A percentile compares a stretch with the other conserved stretches of the same genome.
Conservation (phyloP, 2,329 filamentous ascomycete genomes). For the Thielaviopsis euricoi region DNA sequence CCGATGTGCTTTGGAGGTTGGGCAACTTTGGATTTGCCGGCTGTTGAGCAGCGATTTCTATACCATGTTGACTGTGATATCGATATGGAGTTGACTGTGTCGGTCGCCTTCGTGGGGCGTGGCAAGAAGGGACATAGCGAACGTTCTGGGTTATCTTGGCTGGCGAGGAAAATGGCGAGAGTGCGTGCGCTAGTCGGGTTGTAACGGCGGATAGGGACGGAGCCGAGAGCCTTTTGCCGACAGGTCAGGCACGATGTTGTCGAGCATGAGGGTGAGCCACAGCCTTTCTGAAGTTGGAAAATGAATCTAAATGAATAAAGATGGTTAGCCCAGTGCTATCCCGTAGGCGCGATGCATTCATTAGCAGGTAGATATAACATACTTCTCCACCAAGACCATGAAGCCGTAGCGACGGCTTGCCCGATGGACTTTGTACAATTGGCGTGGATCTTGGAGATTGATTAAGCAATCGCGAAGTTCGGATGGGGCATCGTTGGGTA, state of each 20-base stretch:
- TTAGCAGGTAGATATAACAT: conserved; percentile 15
- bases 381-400: conserved; percentile 53
- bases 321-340: conserved; percentile 12
- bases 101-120: conserved; percentile 25
- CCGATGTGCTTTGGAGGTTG: conserved; percentile 4
- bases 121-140: conserved; percentile 45
- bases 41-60: conserved; percentile 1
- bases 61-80: conserved; percentile 21
- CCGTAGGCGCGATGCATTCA: neutral
- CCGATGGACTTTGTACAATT: conserved; percentile 42
- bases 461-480: conserved; percentile 39
- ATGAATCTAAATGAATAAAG: conserved; percentile 42
- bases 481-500: conserved; percentile 42
- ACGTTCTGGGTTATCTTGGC: conserved; percentile 58
- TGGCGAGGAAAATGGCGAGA: conserved; percentile 64
- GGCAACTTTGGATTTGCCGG: neutral
- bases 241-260: conserved; percentile 70
- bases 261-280: conserved; percentile 48
- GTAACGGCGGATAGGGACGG: conserved; percentile 58
- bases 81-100: conserved; percentile 28
- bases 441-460: conserved; percentile 43
- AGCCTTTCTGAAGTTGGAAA: conserved; percentile 67
- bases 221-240: conserved; percentile 48
- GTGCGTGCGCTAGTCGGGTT: conserved; percentile 69
- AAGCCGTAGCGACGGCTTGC: conserved; percentile 46